phyloP scores from a whole-genome alignment of 2,329 filamentous ascomycete species.

The Xylaria polymorpha region DNA sequence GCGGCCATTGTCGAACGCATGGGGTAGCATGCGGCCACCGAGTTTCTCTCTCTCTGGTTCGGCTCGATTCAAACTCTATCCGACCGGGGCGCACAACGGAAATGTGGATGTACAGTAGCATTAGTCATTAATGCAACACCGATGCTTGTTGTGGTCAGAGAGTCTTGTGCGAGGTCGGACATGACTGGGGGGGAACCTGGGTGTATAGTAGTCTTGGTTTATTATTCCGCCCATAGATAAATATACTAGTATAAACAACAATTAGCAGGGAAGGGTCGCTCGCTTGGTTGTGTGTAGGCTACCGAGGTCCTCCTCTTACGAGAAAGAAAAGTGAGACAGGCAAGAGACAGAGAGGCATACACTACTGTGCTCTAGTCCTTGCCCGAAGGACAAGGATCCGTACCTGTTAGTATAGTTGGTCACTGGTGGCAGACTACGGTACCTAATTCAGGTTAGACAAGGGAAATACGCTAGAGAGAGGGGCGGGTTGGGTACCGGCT shows the following conservation, averaged over 20 bases:
- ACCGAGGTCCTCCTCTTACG: not conserved
- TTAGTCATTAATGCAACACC: conserved; percentile 1
- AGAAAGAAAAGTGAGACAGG: not conserved
- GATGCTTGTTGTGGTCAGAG: not conserved
- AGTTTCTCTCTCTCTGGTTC: not conserved
- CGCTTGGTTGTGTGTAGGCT: not conserved
- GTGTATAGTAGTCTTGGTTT: not conserved
- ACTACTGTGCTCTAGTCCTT: not conserved
- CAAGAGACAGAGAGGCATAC: not conserved
- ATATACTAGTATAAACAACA: not conserved
- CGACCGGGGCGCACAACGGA: not conserved
- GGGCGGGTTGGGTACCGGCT: not conserved
- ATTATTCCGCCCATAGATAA: not conserved
- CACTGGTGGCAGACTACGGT: not conserved
- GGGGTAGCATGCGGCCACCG: not conserved
- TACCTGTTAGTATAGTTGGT: not conserved
- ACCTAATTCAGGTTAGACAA: not conserved
- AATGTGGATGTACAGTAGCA: conserved; percentile 2
- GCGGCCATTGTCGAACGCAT: conserved; percentile 25
- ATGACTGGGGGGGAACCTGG: conserved; percentile 1
- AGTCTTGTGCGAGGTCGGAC: not conserved
- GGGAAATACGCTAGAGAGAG: not conserved
- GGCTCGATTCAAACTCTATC: conserved; percentile 9
- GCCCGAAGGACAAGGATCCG: not conserved
- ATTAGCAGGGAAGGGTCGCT: not conserved